A percentile compares a stretch with the other conserved stretches of the same genome.
Conservation (phyloP, 345 rosid genomes). For the Melaleuca alternifolia region DNA sequence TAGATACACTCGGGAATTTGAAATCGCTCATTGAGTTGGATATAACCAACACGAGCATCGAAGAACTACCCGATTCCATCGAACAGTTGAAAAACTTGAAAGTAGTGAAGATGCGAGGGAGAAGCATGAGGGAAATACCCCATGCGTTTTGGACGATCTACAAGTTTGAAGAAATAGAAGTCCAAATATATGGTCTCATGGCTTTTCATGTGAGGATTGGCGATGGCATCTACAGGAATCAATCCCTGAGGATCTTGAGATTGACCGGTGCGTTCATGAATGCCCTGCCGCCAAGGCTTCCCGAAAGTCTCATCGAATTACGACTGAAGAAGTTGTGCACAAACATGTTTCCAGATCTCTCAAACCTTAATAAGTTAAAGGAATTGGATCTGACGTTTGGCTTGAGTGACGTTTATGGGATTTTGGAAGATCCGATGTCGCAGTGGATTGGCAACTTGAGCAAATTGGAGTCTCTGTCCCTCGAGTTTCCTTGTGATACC, state of each 20-base stretch:
- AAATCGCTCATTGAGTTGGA: no score
- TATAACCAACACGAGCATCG: no score
- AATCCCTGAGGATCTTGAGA: no score
- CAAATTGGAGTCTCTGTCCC: rapidly evolving
- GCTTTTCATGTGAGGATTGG: neutral
- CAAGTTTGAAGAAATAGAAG: no score
- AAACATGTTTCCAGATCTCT: neutral
- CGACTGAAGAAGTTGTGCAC: neutral
- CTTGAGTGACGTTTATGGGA: rapidly evolving
- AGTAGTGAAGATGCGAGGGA: no score
- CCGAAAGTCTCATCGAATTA: neutral
- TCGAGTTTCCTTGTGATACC: rapidly evolving
- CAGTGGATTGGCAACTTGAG: neutral
- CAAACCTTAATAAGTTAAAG: neutral
- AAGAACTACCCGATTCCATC: no score
- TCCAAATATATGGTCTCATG: no score
- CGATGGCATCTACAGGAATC: no score
- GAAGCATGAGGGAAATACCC: no score
- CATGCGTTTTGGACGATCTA: no score
- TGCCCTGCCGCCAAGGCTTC: neutral
- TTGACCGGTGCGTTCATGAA: neutral
- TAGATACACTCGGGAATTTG: no score
- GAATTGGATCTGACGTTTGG: rapidly evolving
- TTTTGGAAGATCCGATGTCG: neutral
- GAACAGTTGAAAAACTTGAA: no score